Evolutionary conservation across 2,329 filamentous ascomycete genomes (phyloP).

Genomic region (Apiospora saccharicola): DNA sequence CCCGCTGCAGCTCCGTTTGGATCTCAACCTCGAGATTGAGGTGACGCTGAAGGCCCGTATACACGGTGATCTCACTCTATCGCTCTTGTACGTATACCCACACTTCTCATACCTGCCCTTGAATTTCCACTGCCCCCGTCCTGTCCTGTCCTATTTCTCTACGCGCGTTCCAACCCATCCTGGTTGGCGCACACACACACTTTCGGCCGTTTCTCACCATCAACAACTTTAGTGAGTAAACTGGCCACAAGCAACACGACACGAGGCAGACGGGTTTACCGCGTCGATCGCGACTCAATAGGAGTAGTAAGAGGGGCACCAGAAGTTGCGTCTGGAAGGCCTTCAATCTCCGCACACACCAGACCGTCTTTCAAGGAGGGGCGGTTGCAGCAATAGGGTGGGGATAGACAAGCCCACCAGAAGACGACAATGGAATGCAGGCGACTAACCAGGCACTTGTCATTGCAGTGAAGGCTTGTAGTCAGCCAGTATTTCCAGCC

Average conservation of each 20-base stretch:
- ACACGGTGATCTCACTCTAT: slow-evolving; percentile 81
- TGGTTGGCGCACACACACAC: background rate
- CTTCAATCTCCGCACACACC: slow-evolving; percentile 16
- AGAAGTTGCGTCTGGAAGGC: slow-evolving; percentile 4
- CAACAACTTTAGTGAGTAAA: slow-evolving; percentile 14
- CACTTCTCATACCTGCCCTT: slow-evolving; percentile 24
- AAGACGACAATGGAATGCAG: background rate
- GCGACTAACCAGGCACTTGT: slow-evolving; percentile 9
- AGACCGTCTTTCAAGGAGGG: slow-evolving; percentile 13
- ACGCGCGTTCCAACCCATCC: slow-evolving; percentile 9
- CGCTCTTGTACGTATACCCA: slow-evolving; percentile 61
- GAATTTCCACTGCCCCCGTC: slow-evolving; percentile 15
- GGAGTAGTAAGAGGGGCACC: background rate
- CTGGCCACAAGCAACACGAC: slow-evolving; percentile 7
- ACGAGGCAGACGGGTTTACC: background rate
- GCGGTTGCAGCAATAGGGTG: background rate
- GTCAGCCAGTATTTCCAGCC: background rate
- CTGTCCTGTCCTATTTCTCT: slow-evolving; percentile 6
- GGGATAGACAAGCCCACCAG: background rate
- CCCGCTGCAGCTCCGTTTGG: slow-evolving; percentile 75
- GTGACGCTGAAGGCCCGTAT: slow-evolving; percentile 87
- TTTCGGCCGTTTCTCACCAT: slow-evolving; percentile 6
- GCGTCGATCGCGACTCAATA: slow-evolving; percentile 4
- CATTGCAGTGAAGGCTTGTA: slow-evolving; percentile 20
- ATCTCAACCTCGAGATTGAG: slow-evolving; percentile 84